phyloP scores from a whole-genome alignment of 805 yeast species.

The Yarrowia sp. region DNA sequence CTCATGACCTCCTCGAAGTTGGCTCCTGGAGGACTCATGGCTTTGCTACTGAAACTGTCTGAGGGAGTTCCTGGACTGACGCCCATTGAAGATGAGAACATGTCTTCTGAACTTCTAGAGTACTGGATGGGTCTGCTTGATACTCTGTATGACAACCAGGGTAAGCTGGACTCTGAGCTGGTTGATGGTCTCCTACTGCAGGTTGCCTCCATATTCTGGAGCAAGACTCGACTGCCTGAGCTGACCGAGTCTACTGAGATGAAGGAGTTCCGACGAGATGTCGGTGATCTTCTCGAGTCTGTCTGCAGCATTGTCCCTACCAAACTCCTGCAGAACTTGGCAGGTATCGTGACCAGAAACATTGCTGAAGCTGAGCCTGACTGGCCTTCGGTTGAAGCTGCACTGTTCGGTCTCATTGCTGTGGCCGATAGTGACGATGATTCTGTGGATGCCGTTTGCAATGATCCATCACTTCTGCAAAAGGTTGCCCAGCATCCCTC shows the following conservation, averaged over 20 bases:
- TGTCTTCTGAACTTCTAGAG: constrained; percentile 47
- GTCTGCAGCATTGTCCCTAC: constrained; percentile 70
- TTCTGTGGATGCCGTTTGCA: constrained; percentile 4
- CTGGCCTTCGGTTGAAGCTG: constrained; percentile 31
- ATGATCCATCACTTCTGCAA: constrained; percentile 3
- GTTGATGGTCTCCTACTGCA: constrained; percentile 12
- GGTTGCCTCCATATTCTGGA: constrained; percentile 32
- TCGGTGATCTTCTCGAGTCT: constrained; percentile 77
- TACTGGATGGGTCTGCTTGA: constrained; percentile 51
- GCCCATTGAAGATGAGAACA: constrained; percentile 47
- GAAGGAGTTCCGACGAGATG: constrained; percentile 70
- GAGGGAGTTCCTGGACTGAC: constrained; percentile 41
- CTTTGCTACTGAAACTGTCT: constrained; percentile 16
- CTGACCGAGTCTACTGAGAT: constrained; percentile 56
- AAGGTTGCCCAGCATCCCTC: constrained; percentile 19
- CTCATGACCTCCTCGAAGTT: constrained; percentile 2
- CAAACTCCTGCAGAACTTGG: constrained; percentile 57
- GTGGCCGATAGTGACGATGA: constrained; percentile 23
- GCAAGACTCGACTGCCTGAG: constrained; percentile 12
- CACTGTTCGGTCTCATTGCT: constrained; percentile 29
- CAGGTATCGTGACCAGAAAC: constrained; percentile 41
- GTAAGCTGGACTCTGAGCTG: constrained; percentile 23
- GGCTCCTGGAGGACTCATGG: constrained; percentile 30
- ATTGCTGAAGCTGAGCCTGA: constrained; percentile 27
- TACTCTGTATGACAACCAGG: constrained; percentile 41